Percentiles rank a stretch among this genome's conserved stretches.
These are phyloP conservation scores for Canavalia ensiformis DNA, from an alignment of 306 rosid species.

Conservation along the genomic window DNA sequence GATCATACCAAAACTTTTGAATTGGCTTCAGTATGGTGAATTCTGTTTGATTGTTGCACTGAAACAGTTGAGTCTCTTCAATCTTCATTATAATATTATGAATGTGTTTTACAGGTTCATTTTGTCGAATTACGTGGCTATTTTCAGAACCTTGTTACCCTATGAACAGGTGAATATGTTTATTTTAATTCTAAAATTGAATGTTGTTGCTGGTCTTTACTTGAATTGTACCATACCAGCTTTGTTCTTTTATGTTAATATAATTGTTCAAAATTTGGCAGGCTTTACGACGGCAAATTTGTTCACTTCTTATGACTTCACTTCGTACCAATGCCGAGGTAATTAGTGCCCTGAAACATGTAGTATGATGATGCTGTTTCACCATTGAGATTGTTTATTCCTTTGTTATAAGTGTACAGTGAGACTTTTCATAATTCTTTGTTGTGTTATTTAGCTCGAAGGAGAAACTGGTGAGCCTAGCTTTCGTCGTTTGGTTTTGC, in stretches of 20 bases:
- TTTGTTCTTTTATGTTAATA: slow-evolving; percentile 41
- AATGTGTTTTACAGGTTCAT: slow-evolving; percentile 67
- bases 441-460: slow-evolving; percentile 71
- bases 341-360: slow-evolving; percentile 51
- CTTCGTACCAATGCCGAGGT: slow-evolving; percentile 96
- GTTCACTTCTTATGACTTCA: slow-evolving; percentile 95
- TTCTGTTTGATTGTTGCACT: slow-evolving; percentile 12
- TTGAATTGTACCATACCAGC: slow-evolving; percentile 30
- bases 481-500: slow-evolving; percentile 94
- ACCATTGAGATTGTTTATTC: slow-evolving; percentile 22
- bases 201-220: slow-evolving; percentile 34
- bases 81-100: slow-evolving; percentile 37
- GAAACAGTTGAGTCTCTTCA: slow-evolving; percentile 30
- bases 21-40: slow-evolving; percentile 23
- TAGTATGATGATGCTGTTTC: slow-evolving; percentile 29
- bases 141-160: slow-evolving; percentile 81
- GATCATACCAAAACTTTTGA: slow-evolving; percentile 32
- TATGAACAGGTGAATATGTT: slow-evolving; percentile 82
- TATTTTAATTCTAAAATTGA: slow-evolving; percentile 26
- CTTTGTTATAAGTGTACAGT: slow-evolving; percentile 44
- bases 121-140: slow-evolving; percentile 88
- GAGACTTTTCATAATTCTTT: slow-evolving; percentile 37
- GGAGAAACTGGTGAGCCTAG: slow-evolving; percentile 98
- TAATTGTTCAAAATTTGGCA: slow-evolving; percentile 53
- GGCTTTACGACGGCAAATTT: slow-evolving; percentile 85